Evolutionary conservation across 768 basidiomycete species (phyloP).

Genomic region (Jaapia argillacea): DNA sequence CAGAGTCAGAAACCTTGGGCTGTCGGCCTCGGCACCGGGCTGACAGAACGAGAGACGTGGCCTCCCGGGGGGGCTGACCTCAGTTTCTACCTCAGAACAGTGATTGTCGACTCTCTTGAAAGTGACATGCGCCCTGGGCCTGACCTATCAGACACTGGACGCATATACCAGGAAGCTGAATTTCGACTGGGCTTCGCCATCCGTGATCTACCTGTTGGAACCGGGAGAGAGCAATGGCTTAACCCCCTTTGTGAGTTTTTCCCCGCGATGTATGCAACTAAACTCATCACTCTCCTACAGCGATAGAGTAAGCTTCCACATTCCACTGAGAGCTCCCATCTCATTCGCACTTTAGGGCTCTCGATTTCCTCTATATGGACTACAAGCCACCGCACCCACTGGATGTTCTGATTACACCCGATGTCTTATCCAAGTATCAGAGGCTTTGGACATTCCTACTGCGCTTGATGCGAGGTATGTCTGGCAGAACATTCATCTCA

Average conservation of each 20-base stretch:
- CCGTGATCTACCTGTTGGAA: constrained; percentile 54
- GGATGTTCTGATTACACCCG: constrained; percentile 58
- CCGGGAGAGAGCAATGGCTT: constrained; percentile 66
- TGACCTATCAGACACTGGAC: not conserved
- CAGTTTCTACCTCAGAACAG: constrained; percentile 73
- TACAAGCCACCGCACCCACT: constrained; percentile 83
- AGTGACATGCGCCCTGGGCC: constrained; percentile 4
- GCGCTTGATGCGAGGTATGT: constrained; percentile 65
- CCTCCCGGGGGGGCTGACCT: constrained; percentile 82
- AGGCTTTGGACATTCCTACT: constrained; percentile 74
- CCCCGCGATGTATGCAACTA: not conserved
- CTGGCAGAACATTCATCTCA: not conserved
- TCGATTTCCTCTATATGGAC: constrained; percentile 86
- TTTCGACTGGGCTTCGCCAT: constrained; percentile 80
- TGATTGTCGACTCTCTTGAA: constrained; percentile 75
- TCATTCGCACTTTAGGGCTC: constrained; percentile 32
- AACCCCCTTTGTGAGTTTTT: constrained; percentile 63
- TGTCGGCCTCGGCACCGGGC: constrained; percentile 61
- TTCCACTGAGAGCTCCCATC: not conserved
- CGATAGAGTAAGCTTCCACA: constrained; percentile 32
- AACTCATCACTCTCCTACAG: constrained; percentile 15
- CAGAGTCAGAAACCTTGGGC: constrained; percentile 34
- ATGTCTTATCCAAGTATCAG: constrained; percentile 78
- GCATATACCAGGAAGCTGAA: constrained; percentile 50
- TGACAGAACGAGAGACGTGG: constrained; percentile 74